A percentile compares a stretch with the other conserved stretches of the same genome.
phyloP scores from a whole-genome alignment of 495 filamentous ascomycete species.

The Parathielavia appendiculata region DNA sequence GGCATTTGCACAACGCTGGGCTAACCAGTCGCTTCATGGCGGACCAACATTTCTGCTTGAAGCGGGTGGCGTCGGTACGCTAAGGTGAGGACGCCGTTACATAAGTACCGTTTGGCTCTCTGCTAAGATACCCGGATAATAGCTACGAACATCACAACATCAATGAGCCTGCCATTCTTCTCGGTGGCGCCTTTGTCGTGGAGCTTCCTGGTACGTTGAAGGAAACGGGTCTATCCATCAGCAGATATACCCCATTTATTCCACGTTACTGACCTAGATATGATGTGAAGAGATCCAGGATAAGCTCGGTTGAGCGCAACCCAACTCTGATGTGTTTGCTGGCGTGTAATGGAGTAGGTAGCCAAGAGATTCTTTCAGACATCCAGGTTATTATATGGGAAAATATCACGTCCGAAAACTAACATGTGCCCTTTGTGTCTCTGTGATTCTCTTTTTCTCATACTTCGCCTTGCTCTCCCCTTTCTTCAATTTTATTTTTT shows the following conservation, averaged over 20 bases:
- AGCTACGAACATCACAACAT: slow-evolving; percentile 64
- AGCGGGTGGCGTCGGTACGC: slow-evolving; percentile 78
- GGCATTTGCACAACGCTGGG: slow-evolving; percentile 89
- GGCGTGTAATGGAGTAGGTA: no score
- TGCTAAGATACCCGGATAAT: slow-evolving; percentile 21
- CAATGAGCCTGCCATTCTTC: slow-evolving; percentile 62
- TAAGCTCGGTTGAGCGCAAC: no score
- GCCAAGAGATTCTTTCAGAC: no score
- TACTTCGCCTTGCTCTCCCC: no score
- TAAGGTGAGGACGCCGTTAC: slow-evolving; percentile 50
- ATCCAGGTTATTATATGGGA: no score
- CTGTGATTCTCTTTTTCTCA: no score
- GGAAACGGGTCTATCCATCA: background rate
- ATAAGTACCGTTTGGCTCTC: background rate
- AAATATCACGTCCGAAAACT: no score
- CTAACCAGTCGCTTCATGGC: slow-evolving; percentile 59
- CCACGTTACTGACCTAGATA: background rate
- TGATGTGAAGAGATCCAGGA: background rate
- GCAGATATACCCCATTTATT: background rate
- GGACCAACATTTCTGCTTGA: slow-evolving; percentile 66
- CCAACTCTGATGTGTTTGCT: no score
- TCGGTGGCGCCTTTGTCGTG: slow-evolving; percentile 62
- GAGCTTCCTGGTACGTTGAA: slow-evolving; percentile 32
- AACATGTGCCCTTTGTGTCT: no score
- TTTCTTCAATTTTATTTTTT: no score